Evolutionary conservation across 2,329 filamentous ascomycete species (phyloP).

Genomic region (Aspergillus puulaauensis): DNA sequence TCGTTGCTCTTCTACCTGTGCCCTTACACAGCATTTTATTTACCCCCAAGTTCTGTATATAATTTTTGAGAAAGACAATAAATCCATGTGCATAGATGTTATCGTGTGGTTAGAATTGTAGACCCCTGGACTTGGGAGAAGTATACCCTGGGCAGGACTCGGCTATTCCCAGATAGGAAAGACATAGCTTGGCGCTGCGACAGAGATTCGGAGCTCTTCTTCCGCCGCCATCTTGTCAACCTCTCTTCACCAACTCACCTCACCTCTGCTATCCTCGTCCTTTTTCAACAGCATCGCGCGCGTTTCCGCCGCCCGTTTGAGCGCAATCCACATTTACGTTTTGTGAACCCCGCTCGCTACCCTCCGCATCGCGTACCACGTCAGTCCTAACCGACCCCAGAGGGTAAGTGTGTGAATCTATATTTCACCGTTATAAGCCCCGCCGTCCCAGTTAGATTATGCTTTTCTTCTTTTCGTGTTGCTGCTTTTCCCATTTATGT

Average conservation of each 20-base stretch:
- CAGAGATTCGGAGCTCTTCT: constrained; percentile 9
- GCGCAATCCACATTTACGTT: not conserved
- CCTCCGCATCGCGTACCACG: not conserved
- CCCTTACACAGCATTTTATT: constrained; percentile 2
- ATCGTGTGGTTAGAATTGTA: not conserved
- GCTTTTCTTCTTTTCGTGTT: not conserved
- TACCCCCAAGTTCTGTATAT: constrained; percentile 15
- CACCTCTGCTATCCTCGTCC: not conserved
- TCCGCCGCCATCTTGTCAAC: constrained; percentile 2
- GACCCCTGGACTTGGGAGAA: not conserved
- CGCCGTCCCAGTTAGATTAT: not conserved
- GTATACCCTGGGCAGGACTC: not conserved
- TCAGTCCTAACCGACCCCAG: not conserved
- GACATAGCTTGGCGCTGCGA: constrained; percentile 20
- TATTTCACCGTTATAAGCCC: not conserved
- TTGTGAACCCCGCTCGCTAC: not conserved
- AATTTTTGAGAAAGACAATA: constrained; percentile 10
- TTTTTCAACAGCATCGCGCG: not conserved
- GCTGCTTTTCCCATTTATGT: not conserved
- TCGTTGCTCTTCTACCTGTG: not conserved
- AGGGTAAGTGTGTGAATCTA: constrained; percentile 7
- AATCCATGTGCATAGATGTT: not conserved
- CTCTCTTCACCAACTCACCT: constrained; percentile 6
- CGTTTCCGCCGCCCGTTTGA: not conserved
- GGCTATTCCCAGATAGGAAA: constrained; percentile 20